A percentile compares a stretch with the other conserved stretches of the same genome.
Evolutionary conservation across 2,329 filamentous ascomycete species (phyloP).

Genomic region (Dothiorella sarmentorum): DNA sequence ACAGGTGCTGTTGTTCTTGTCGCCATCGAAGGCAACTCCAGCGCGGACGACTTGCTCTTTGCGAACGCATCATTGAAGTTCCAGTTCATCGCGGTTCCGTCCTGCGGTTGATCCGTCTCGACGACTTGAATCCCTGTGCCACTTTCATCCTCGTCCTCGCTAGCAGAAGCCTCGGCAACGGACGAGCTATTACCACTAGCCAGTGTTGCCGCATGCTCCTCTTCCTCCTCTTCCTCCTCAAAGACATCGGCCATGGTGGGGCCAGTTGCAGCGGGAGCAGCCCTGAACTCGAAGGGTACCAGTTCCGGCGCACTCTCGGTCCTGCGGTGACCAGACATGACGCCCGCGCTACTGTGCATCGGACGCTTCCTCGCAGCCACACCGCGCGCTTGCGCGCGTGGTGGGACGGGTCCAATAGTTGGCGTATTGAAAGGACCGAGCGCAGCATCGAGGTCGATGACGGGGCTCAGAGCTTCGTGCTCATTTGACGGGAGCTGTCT

Average conservation of each 20-base stretch:
- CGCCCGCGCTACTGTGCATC: constrained; percentile 72
- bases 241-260: constrained; percentile 83
- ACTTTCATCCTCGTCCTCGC: constrained; percentile 35
- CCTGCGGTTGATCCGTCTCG: constrained; percentile 40
- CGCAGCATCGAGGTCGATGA: constrained; percentile 93
- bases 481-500: constrained; percentile 36
- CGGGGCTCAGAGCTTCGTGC: constrained; percentile 66
- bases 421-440: constrained; percentile 89
- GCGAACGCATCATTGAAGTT: constrained; percentile 35
- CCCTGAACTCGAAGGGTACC: constrained; percentile 64
- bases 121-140: constrained; percentile 47
- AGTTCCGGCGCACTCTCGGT: constrained; percentile 79
- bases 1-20: neutral
- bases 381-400: constrained; percentile 46
- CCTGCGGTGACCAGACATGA: constrained; percentile 72
- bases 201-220: constrained; percentile 45
- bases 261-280: constrained; percentile 52
- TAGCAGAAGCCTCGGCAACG: constrained; percentile 20
- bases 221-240: constrained; percentile 68
- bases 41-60: neutral
- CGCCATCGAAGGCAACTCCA: neutral
- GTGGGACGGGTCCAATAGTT: constrained; percentile 62
- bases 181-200: constrained; percentile 8
- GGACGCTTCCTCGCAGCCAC: constrained; percentile 55
- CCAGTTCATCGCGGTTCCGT: constrained; percentile 43